Conservation (phyloP, 495 filamentous ascomycete genomes). For the Aspergillus funiculosus region DNA sequence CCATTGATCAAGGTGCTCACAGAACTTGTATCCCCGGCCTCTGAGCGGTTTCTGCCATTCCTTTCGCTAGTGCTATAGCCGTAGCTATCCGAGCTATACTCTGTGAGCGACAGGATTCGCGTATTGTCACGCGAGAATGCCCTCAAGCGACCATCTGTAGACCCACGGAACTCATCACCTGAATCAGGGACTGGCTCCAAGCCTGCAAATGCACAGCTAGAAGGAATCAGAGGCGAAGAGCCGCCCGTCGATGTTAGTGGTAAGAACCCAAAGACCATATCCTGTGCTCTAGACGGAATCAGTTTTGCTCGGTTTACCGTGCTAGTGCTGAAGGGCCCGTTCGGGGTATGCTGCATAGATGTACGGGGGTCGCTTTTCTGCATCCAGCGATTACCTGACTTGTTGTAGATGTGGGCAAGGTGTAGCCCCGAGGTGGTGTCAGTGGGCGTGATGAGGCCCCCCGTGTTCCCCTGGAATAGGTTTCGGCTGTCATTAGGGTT, state of each 20-base stretch:
- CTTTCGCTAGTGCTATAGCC: slow-evolving; percentile 33
- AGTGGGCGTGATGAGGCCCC: slow-evolving; percentile 10
- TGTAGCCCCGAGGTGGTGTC: slow-evolving; percentile 18
- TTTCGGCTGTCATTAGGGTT: slow-evolving; percentile 28
- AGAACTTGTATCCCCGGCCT: slow-evolving; percentile 12
- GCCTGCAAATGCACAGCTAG: slow-evolving; percentile 16
- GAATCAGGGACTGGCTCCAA: slow-evolving; percentile 18
- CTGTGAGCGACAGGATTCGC: slow-evolving; percentile 22
- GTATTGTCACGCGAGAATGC: slow-evolving; percentile 21
- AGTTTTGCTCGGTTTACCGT: slow-evolving; percentile 19
- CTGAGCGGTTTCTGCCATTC: slow-evolving; percentile 16
- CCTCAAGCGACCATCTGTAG: slow-evolving; percentile 15
- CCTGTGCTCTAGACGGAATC: slow-evolving; percentile 18
- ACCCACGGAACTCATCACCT: slow-evolving; percentile 20
- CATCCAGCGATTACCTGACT: slow-evolving; percentile 11
- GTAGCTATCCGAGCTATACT: slow-evolving; percentile 29
- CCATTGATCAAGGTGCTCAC: slow-evolving; percentile 33
- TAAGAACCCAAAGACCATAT: slow-evolving; percentile 29
- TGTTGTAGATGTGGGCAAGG: slow-evolving; percentile 10
- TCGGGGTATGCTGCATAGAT: slow-evolving; percentile 8
- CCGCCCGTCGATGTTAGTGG: slow-evolving; percentile 23
- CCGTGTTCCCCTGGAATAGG: slow-evolving; percentile 13
- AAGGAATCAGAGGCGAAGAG: slow-evolving; percentile 9
- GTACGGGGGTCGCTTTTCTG: slow-evolving; percentile 9
- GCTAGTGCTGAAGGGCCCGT: slow-evolving; percentile 17